Conservation (phyloP, 495 filamentous ascomycete genomes). For the Aspergillus carlsbadensis region DNA sequence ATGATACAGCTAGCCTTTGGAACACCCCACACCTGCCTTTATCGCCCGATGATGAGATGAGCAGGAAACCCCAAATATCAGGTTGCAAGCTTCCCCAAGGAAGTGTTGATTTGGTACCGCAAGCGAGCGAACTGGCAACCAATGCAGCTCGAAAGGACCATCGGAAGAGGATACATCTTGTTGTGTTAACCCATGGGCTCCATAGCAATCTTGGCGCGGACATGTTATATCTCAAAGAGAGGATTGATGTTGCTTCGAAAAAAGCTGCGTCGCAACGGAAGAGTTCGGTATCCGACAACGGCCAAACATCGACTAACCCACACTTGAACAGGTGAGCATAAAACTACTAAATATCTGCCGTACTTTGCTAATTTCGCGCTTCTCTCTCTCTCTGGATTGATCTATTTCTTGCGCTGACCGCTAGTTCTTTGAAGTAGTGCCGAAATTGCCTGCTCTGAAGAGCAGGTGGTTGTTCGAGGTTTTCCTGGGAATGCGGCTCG, state of each 20-base stretch:
- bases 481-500: constrained; percentile 86
- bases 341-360: background rate
- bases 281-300: background rate
- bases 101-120: background rate
- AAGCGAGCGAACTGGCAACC: background rate
- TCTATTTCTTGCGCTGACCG: background rate
- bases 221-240: constrained; percentile 96
- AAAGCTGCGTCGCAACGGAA: constrained; percentile 63
- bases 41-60: constrained; percentile 45
- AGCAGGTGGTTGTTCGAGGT: constrained; percentile 90
- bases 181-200: constrained; percentile 89
- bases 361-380: too few relatives aligned
- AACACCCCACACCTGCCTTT: constrained; percentile 79
- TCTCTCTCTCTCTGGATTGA: background rate
- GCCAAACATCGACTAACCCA: background rate
- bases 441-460: constrained; percentile 66
- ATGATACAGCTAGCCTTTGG: constrained; percentile 89
- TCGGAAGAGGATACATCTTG: constrained; percentile 79
- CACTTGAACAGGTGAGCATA: constrained; percentile 6
- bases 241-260: constrained; percentile 79
- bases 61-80: constrained; percentile 15
- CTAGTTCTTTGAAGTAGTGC: background rate
- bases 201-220: constrained; percentile 97
- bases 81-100: background rate
- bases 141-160: background rate